Percentiles rank a stretch among this genome's conserved stretches.
phyloP scores from a whole-genome alignment of 148 eudicot species.

The Euryodendron excelsum region DNA sequence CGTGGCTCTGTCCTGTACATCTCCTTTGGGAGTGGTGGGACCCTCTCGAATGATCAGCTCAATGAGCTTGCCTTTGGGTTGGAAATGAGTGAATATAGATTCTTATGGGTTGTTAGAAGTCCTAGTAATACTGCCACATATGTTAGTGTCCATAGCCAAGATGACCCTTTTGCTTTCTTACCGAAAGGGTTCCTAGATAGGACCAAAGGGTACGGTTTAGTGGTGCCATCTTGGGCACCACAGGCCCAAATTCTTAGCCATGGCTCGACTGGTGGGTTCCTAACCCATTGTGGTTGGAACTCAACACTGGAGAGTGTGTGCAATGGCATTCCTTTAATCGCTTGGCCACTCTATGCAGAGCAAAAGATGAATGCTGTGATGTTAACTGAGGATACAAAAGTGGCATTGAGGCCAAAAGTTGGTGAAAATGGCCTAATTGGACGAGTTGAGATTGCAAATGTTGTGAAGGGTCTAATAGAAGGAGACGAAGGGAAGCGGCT shows the following conservation, averaged over 20 bases:
- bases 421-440: conserved; percentile 24
- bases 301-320: conserved; percentile 51
- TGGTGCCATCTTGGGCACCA: conserved; percentile 51
- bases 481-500: conserved; percentile 53
- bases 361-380: conserved; percentile 50
- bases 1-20: conserved; percentile 51
- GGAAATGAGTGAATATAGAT: conserved; percentile 53
- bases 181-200: conserved; percentile 55
- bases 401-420: conserved; percentile 38
- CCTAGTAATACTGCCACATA: conserved; percentile 42
- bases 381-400: conserved; percentile 38
- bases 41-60: conserved; percentile 42
- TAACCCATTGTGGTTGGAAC: conserved; percentile 64
- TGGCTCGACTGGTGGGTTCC: conserved; percentile 48
- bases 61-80: conserved; percentile 50
- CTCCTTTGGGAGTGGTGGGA: conserved; percentile 69
- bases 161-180: conserved; percentile 39
- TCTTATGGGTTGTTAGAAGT: conserved; percentile 51
- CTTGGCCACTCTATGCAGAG: conserved; percentile 65
- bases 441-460: conserved; percentile 33
- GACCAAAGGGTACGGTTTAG: conserved; percentile 46
- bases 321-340: conserved; percentile 46
- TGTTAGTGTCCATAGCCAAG: conserved; percentile 25
- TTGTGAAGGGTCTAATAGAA: conserved; percentile 48
- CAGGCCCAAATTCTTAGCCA: conserved; percentile 45